Conservation (phyloP, 495 filamentous ascomycete species). For the Astrothelium subdiscretum region DNA sequence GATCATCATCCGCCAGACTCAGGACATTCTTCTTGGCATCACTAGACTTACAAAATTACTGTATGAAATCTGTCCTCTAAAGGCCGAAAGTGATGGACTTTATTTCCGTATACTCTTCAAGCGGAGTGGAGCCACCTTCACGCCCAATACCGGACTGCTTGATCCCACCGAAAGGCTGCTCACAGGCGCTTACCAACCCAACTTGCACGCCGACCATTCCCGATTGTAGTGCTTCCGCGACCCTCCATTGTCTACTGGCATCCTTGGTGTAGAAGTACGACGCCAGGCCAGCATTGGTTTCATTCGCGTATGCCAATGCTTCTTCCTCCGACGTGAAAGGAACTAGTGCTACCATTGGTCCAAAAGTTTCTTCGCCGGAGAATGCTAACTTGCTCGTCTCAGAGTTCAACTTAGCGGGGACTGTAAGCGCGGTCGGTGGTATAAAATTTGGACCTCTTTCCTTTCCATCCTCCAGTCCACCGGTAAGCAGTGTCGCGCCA, state of each 20-base stretch:
- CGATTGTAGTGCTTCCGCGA: slow-evolving; percentile 76
- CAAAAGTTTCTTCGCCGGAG: slow-evolving; percentile 74
- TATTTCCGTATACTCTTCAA: slow-evolving; percentile 68
- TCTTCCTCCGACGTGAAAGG: slow-evolving; percentile 71
- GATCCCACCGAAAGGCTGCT: slow-evolving; percentile 63
- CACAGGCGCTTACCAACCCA: slow-evolving; percentile 65
- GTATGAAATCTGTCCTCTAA: too few species aligned
- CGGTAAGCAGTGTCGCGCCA: slow-evolving; percentile 58
- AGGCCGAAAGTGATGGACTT: slow-evolving; percentile 70
- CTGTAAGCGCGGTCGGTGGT: slow-evolving; percentile 64
- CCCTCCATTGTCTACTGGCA: slow-evolving; percentile 56
- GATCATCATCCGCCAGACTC: too few species aligned
- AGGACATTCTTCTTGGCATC: too few species aligned
- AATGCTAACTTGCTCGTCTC: slow-evolving; percentile 61
- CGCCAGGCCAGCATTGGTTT: slow-evolving; percentile 65
- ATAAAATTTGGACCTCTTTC: slow-evolving; percentile 65
- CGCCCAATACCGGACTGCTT: slow-evolving; percentile 79
- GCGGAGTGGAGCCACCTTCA: slow-evolving; percentile 75
- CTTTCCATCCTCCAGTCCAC: slow-evolving; percentile 47
- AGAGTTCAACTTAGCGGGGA: slow-evolving; percentile 31
- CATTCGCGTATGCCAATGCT: slow-evolving; percentile 62
- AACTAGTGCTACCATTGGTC: slow-evolving; percentile 72
- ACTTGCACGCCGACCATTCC: slow-evolving; percentile 89
- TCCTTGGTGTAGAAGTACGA: slow-evolving; percentile 82
- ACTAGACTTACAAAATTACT: too few species aligned